phyloP scores from a whole-genome alignment of 768 basidiomycete genomes.

The Sporobolomyces pararoseus region DNA sequence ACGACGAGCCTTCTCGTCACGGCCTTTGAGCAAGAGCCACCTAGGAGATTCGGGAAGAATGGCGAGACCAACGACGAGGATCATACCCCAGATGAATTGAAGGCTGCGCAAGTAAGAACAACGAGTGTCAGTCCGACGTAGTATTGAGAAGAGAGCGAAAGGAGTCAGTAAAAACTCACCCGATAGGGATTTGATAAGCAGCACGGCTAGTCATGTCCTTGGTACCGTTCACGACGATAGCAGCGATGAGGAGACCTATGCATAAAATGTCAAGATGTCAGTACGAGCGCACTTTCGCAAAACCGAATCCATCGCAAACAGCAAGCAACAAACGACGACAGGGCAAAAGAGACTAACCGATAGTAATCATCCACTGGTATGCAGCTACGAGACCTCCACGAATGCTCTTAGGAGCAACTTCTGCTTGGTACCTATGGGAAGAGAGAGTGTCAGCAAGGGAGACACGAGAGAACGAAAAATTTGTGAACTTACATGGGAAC shows the following conservation, averaged over 20 bases:
- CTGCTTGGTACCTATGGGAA: conserved; percentile 58
- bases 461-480: too few relatives aligned
- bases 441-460: too few relatives aligned
- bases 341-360: too few relatives aligned
- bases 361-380: conserved; percentile 52
- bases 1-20: conserved; percentile 57
- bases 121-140: too few relatives aligned
- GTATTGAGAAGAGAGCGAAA: too few relatives aligned
- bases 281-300: too few relatives aligned
- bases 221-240: conserved; percentile 68
- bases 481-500: conserved; percentile 57
- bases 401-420: conserved; percentile 66
- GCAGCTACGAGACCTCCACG: conserved; percentile 65
- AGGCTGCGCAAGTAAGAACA: too few relatives aligned
- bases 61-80: conserved; percentile 66
- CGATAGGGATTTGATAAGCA: conserved; percentile 67
- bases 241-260: conserved; percentile 67
- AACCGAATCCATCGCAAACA: too few relatives aligned
- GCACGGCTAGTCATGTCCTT: conserved; percentile 55
- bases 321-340: too few relatives aligned
- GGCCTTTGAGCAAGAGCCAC: conserved; percentile 60
- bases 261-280: conserved; percentile 52
- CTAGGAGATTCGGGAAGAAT: conserved; percentile 58
- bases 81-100: conserved; percentile 44
- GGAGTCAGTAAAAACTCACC: conserved; percentile 31